Evolutionary conservation across 345 rosid species (phyloP).

Genomic region (Aegle marmelos): DNA sequence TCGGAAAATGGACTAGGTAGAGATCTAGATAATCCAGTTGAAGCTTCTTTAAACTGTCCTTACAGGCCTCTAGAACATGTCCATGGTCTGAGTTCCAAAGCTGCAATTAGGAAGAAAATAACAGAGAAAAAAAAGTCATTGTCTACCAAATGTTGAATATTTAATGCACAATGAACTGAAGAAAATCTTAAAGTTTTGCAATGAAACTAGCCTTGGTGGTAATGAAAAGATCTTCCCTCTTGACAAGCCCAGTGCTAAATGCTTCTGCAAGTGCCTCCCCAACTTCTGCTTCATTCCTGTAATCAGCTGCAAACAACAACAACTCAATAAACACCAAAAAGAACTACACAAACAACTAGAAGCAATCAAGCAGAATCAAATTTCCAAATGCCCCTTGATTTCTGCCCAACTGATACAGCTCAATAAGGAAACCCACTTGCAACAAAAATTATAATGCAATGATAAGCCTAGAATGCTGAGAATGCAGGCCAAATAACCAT

Average conservation of each 20-base stretch:
- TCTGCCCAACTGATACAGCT: not conserved
- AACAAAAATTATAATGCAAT: not conserved
- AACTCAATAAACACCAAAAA: not conserved
- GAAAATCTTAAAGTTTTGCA: slow-evolving; percentile 13
- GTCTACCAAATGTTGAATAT: not conserved
- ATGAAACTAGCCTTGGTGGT: slow-evolving; percentile 64
- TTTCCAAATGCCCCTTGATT: not conserved
- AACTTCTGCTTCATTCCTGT: slow-evolving; percentile 46
- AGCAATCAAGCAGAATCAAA: not conserved
- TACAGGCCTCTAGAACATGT: slow-evolving; percentile 83
- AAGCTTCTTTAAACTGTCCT: slow-evolving; percentile 82
- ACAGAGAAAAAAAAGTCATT: not conserved
- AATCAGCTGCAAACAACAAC: slow-evolving; percentile 40
- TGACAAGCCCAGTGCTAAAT: slow-evolving; percentile 42
- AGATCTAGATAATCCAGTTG: slow-evolving; percentile 86
- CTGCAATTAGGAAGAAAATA: slow-evolving; percentile 28
- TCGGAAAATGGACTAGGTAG: slow-evolving; percentile 82
- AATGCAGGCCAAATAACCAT: not conserved
- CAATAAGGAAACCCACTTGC: not conserved
- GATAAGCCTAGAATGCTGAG: not conserved
- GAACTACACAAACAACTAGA: not conserved
- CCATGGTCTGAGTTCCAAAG: slow-evolving; percentile 98
- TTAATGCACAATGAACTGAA: not conserved
- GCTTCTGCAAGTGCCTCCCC: slow-evolving; percentile 60
- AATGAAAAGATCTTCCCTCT: slow-evolving; percentile 66